A percentile compares a stretch with the other conserved stretches of the same genome.
phyloP scores from a whole-genome alignment of 2,329 filamentous ascomycete genomes.

The Xylariales sp. region DNA sequence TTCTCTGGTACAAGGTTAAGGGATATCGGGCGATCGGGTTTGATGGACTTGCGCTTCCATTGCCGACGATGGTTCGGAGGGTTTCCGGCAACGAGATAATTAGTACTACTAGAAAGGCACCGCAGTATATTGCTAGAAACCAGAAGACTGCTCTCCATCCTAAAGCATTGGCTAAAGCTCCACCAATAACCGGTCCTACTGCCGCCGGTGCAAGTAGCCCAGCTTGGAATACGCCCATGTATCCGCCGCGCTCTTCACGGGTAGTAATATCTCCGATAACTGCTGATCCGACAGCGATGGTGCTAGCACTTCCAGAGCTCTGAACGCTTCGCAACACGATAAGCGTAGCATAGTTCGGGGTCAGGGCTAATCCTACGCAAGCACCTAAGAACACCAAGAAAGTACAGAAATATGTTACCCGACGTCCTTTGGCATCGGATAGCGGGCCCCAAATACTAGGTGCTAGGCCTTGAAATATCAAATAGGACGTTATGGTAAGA shows the following conservation, averaged over 20 bases:
- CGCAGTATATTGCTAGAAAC: slow-evolving; percentile 60
- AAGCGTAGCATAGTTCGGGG: slow-evolving; percentile 58
- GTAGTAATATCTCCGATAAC: slow-evolving; percentile 70
- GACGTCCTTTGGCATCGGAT: slow-evolving; percentile 60
- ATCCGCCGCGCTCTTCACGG: slow-evolving; percentile 65
- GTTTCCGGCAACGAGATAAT: slow-evolving; percentile 60
- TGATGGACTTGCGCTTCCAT: slow-evolving; percentile 50
- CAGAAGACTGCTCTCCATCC: slow-evolving; percentile 68
- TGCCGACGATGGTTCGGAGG: slow-evolving; percentile 56
- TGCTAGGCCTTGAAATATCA: slow-evolving; percentile 66
- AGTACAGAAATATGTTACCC: slow-evolving; percentile 60
- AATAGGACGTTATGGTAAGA: slow-evolving; percentile 59
- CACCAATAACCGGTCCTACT: slow-evolving; percentile 63
- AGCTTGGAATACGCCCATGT: slow-evolving; percentile 61
- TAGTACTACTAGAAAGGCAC: slow-evolving; percentile 54
- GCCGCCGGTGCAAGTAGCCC: slow-evolving; percentile 53
- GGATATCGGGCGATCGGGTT: slow-evolving; percentile 47
- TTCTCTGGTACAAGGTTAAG: slow-evolving; percentile 49
- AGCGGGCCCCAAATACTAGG: slow-evolving; percentile 63
- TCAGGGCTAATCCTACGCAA: slow-evolving; percentile 60
- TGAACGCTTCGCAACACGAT: slow-evolving; percentile 64
- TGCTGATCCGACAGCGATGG: slow-evolving; percentile 63
- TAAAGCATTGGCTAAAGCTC: slow-evolving; percentile 60
- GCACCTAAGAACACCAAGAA: slow-evolving; percentile 61
- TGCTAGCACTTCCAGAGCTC: slow-evolving; percentile 64